Base-by-base conservation (phyloP, 75 land plant species). In the Cunninghamia lanceolata region DNA sequence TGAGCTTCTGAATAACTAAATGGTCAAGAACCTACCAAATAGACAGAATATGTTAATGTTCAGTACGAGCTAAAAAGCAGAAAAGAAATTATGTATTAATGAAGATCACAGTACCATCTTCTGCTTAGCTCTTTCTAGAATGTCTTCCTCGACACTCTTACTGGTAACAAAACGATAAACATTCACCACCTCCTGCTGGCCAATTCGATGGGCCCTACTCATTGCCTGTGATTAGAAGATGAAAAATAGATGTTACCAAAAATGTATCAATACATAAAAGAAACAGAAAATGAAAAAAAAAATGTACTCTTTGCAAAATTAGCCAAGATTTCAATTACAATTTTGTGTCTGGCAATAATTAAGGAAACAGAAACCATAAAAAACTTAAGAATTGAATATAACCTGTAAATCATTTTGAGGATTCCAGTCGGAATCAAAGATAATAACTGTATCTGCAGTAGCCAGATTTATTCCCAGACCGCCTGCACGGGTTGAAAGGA, bases 371-470 rank as follows among this genome's bases (percentile, higher is more conserved):
- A 63, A 63, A 25, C n/a, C 28, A 63, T 63, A 36, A 76, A 74
- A 63, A 87, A 32, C 45, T 19, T 6, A 88, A 86, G 4, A 50
- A 38, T 81, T n/a, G 34, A 86, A 77, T 17, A 30, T 43, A 79
- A 98, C 99, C 97, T 98, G 99, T 52, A 98, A 90, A 89, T 98
- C 99, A 92, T 98, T 98, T 84, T 98, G 99, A 39, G 99, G 99
- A 90, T 98, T 98, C 99, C 99, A 98, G 86, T 98, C 99, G 5
- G 99, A 98, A 90, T 98, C 99, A 91, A 98, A 96, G 28, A 98
- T 98, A 14, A 98, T 98, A 66, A 98, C 99, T 40, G 99, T 98
- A 82, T 98, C 99, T 40, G 99, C 99, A 81, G 99, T 98, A 81
- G 99, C 99, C 85, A 98, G 94, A 86, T 98, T 98, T 30, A 98